Base-by-base conservation (phyloP, 2,329 filamentous ascomycete genomes). In the Leptodontidium sp. region DNA sequence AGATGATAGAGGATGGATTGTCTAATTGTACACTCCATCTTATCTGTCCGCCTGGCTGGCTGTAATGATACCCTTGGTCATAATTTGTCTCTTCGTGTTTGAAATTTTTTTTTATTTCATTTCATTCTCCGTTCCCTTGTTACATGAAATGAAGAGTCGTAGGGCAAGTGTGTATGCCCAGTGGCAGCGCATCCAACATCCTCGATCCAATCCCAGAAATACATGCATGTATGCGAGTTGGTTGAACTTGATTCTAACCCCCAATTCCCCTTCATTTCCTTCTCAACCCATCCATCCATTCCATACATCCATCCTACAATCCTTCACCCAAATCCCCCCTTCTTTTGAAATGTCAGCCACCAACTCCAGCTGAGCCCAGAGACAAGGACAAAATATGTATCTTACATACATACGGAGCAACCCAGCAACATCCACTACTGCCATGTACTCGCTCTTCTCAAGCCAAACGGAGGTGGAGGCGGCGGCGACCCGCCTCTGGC, bases 11-110 rank as follows among this genome's bases (percentile, higher is more conserved):
- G 29, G 29, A 66, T 38, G 24, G 38, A 43, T 65, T 61, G 15
- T 15, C 32, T 49, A 4, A 38, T 63, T 49, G 24, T 59, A 65
- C 21, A 52, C 26, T 55, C 38, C 45, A 49, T 49, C 45, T 62
- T n/a, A 62, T 35, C 35, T 49, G 17, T 62, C 55, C 52, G 38
- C 50, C 26, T 61, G 29, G 29, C 55, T 61, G 38, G 52, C 26
- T 61, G 53, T 61, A 68, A 66, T 66, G 68, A 70, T 70, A 70
- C 68, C 66, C 64, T 52, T 58, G 32, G 55, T 68, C 49, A 53
- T 38, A 21, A 32, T 24, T 38, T 11, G 40, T 61, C 21, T 59
- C 29, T 32, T 12, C 21, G 2, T 62, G 26, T 21, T 62, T 24
- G 29, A 11, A 12, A 11, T 21, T 55, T 26, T 57, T 57, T 15